Evolutionary conservation across 805 yeast species (phyloP).

Genomic region (Blastobotrys americana): DNA sequence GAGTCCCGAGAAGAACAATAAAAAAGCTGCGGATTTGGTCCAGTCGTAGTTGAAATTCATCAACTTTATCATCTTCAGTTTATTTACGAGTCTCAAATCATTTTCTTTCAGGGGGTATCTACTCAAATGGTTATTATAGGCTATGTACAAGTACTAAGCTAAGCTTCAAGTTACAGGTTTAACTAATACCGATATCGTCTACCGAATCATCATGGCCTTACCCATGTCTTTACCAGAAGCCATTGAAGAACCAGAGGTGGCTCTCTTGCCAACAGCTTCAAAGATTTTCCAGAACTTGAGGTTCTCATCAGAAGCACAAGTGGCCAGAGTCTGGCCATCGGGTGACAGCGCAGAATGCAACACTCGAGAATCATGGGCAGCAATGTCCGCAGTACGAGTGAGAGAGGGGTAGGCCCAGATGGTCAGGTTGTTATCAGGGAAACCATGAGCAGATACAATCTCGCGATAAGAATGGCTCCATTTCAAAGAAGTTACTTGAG

Average conservation of each 20-base stretch:
- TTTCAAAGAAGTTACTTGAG: conserved; percentile 86
- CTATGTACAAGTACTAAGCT: no score
- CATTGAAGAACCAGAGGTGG: conserved; percentile 28
- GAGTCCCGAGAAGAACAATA: no score
- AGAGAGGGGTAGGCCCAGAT: conserved; percentile 80
- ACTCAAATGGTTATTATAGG: no score
- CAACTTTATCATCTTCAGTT: no score
- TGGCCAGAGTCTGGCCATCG: conserved; percentile 82
- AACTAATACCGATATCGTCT: no score
- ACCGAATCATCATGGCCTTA: conserved; percentile 47
- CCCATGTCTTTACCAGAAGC: conserved; percentile 41
- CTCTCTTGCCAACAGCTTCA: conserved; percentile 43
- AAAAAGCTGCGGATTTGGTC: no score
- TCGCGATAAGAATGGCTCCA: conserved; percentile 69
- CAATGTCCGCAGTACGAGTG: conserved; percentile 82
- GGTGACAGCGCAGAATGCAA: conserved; percentile 80
- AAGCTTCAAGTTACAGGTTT: background rate
- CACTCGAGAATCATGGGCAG: conserved; percentile 87
- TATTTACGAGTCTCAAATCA: no score
- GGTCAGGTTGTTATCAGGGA: conserved; percentile 76
- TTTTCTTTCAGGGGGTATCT: no score
- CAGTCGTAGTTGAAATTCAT: no score
- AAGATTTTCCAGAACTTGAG: conserved; percentile 90
- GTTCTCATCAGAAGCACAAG: conserved; percentile 94
- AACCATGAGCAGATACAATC: conserved; percentile 90